Evolutionary conservation across 192 early-diverging fungal species (phyloP), one percentile per base, ranked within the genome.

Genomic region (Dissophora globulifera): DNA sequence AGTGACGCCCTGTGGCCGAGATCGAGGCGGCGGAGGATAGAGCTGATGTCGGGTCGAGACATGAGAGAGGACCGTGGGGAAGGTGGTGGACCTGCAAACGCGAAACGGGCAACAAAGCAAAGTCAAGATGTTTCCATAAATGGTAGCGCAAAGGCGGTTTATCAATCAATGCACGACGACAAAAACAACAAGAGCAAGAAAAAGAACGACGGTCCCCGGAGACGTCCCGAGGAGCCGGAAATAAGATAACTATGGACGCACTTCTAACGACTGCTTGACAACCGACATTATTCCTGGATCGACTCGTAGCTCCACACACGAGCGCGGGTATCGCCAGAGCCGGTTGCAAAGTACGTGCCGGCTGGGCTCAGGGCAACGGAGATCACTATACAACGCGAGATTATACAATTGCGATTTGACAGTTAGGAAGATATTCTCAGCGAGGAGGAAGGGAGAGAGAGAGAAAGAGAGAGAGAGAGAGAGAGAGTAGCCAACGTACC

Each of bases 331-430:
- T 99, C 97, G 48, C 97, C 97, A 35, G 93, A 94, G 16, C 95
- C 97, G 17, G 97, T 99, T 6, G 97, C 97, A 87, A 99, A 96
- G 51, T 94, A 80, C 31, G 90, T 90, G 22, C 93, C 92, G 3
- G 79, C 84, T 4, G 91, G 90, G 62, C 89, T 92, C 63, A 96
- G 71, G 7, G 94, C 95, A 26, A 99, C 92, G 17, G 90, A 92
- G 53, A 99, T 97, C 25, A 99, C 97, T 93, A 76, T 7, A 10
- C 26, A 6, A 38, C 12, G 30, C 49, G n/a, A 78, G n/a, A n/a
- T n/a, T n/a, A n/a, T n/a, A n/a, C n/a, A n/a, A n/a, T n/a, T n/a
- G n/a, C n/a, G n/a, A n/a, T n/a, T n/a, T n/a, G n/a, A n/a, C n/a
- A n/a, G n/a, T n/a, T n/a, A n/a, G n/a, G n/a, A n/a, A n/a, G n/a